Conservation (phyloP, 1,284 basidiomycete genomes). For the Boletus smithii region DNA sequence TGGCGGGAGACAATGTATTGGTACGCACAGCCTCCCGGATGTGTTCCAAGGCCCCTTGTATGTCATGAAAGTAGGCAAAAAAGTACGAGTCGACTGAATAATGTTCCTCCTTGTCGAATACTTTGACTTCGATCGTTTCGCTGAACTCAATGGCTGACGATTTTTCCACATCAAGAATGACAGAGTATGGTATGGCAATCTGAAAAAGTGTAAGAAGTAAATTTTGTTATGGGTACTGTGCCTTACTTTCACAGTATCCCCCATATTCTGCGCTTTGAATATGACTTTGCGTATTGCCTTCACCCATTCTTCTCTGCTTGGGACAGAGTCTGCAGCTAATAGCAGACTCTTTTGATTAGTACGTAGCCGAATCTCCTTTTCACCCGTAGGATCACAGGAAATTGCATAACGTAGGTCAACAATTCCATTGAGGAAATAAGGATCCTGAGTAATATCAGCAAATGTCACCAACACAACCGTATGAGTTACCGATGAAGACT, state of each 20-base stretch:
- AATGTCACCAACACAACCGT: conserved; percentile 8
- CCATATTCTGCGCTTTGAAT: conserved; percentile 93
- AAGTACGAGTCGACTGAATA: conserved; percentile 87
- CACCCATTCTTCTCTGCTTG: conserved; percentile 89
- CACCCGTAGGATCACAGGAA: conserved; percentile 74
- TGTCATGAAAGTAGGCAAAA: conserved; percentile 87
- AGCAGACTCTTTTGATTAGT: conserved; percentile 76
- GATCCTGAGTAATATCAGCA: conserved; percentile 55
- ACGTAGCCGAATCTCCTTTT: conserved; percentile 74
- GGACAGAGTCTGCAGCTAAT: conserved; percentile 74
- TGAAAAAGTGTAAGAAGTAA: conserved; percentile 32
- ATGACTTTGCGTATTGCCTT: conserved; percentile 89
- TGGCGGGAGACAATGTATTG: conserved; percentile 45
- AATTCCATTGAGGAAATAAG: conserved; percentile 95
- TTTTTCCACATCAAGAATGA: conserved; percentile 84
- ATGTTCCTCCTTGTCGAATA: conserved; percentile 78
- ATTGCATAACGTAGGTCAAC: conserved; percentile 91
- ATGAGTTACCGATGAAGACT: conserved; percentile 72
- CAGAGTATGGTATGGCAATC: conserved; percentile 93
- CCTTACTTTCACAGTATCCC: conserved; percentile 85
- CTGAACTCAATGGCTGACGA: conserved; percentile 90
- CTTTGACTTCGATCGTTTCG: conserved; percentile 90
- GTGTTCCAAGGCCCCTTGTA: conserved; percentile 69
- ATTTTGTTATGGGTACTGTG: background rate
- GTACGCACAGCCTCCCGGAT: conserved; percentile 72